phyloP scores from a whole-genome alignment of 1,284 basidiomycete genomes.

The Malassezia furfur region DNA sequence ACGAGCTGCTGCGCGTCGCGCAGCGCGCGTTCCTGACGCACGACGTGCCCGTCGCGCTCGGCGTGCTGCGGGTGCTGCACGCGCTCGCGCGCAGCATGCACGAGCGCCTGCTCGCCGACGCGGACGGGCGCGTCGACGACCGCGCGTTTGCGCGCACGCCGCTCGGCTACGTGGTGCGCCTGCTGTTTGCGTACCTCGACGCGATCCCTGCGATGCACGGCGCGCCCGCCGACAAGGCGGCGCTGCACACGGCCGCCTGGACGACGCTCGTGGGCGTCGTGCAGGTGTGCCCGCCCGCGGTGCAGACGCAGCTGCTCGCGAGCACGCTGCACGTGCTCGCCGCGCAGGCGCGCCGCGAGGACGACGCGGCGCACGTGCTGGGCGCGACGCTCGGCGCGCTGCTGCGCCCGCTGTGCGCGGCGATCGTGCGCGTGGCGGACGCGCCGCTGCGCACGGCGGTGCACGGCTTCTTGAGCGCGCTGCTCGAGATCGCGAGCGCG shows the following conservation, averaged over 20 bases:
- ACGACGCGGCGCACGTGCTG: constrained; percentile 29
- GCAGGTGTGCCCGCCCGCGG: constrained; percentile 55
- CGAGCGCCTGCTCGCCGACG: constrained; percentile 31
- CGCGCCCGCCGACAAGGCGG: constrained; percentile 48
- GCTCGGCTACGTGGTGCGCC: constrained; percentile 68
- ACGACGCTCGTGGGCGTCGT: constrained; percentile 60
- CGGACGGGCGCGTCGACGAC: constrained; percentile 17
- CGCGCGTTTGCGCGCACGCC: constrained; percentile 27
- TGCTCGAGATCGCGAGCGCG: constrained; percentile 75
- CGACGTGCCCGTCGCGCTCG: constrained; percentile 61
- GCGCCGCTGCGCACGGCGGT: constrained; percentile 53
- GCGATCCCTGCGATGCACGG: constrained; percentile 6
- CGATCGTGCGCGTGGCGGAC: constrained; percentile 32
- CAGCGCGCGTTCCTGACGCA: constrained; percentile 86
- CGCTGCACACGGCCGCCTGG: constrained; percentile 63
- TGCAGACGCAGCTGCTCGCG: constrained; percentile 65
- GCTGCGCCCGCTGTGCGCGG: constrained; percentile 27
- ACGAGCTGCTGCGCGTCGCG: constrained; percentile 77
- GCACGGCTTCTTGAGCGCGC: constrained; percentile 75
- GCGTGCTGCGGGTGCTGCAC: constrained; percentile 65
- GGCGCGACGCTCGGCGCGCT: constrained; percentile 30
- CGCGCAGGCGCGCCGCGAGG: constrained; percentile 53
- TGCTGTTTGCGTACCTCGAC: constrained; percentile 59
- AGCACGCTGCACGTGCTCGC: constrained; percentile 72
- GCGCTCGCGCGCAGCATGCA: constrained; percentile 59